phyloP scores from a whole-genome alignment of 2,329 filamentous ascomycete species.

The Colletotrichum gloeosporioides region DNA sequence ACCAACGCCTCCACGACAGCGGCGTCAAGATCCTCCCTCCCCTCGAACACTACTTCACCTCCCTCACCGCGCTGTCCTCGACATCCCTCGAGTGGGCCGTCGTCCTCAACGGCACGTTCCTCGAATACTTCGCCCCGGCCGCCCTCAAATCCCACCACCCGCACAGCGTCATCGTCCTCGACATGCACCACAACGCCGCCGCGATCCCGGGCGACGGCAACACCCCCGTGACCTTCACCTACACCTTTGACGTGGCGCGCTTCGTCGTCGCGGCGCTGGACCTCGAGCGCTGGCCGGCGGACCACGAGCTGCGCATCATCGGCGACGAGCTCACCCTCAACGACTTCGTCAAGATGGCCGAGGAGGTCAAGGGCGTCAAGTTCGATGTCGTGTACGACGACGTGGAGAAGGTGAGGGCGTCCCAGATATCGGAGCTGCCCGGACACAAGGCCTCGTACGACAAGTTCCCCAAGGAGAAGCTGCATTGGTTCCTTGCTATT shows the following conservation, averaged over 20 bases:
- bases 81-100: conserved; percentile 39
- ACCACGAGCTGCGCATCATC: conserved; percentile 30
- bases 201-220: conserved; percentile 55
- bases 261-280: conserved; percentile 48
- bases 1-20: not conserved
- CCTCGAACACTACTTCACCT: not conserved
- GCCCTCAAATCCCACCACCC: conserved; percentile 40
- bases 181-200: conserved; percentile 47
- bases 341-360: conserved; percentile 42
- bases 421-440: conserved; percentile 36
- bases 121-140: conserved; percentile 50
- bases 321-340: conserved; percentile 49
- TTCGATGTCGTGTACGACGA: conserved; percentile 37
- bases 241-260: conserved; percentile 52
- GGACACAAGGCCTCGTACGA: conserved; percentile 11
- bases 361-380: conserved; percentile 37
- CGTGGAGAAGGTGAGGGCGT: conserved; percentile 33
- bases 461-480: conserved; percentile 17
- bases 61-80: not conserved
- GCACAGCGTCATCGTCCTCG: conserved; percentile 44
- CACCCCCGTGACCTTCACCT: conserved; percentile 47
- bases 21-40: conserved; percentile 25
- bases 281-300: conserved; percentile 47
- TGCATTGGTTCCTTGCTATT: conserved; percentile 25
- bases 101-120: conserved; percentile 46